Conservation (phyloP, 768 basidiomycete species). For the Tricholoma terreum region DNA sequence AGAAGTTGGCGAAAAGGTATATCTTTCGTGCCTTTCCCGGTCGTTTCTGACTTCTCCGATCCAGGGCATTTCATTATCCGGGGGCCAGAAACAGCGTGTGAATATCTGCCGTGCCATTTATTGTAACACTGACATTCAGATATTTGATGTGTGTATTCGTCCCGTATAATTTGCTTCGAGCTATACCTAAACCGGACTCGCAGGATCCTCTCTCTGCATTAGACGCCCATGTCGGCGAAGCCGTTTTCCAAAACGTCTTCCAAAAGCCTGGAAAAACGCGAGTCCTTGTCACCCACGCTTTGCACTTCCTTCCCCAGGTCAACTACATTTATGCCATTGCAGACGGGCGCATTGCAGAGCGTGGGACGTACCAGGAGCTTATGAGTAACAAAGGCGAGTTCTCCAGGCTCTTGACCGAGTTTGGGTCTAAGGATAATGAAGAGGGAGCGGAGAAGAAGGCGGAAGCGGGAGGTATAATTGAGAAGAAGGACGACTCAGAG, state of each 20-base stretch:
- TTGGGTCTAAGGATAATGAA: slow-evolving; percentile 59
- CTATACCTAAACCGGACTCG: slow-evolving; percentile 34
- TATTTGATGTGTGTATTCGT: slow-evolving; percentile 58
- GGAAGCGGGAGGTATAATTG: slow-evolving; percentile 30
- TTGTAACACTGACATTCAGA: slow-evolving; percentile 80
- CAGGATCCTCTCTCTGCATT: slow-evolving; percentile 82
- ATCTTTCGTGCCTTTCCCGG: slow-evolving; percentile 47
- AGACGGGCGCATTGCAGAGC: slow-evolving; percentile 53
- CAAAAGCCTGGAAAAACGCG: slow-evolving; percentile 54
- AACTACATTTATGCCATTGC: slow-evolving; percentile 68
- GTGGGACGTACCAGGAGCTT: slow-evolving; percentile 59
- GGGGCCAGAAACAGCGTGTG: slow-evolving; percentile 75
- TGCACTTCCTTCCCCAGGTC: slow-evolving; percentile 53
- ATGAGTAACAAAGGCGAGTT: slow-evolving; percentile 42
- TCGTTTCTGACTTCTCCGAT: not conserved
- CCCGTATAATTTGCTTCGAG: not conserved
- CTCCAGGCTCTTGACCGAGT: slow-evolving; percentile 52
- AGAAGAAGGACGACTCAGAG: slow-evolving; percentile 29
- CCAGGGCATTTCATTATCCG: slow-evolving; percentile 82
- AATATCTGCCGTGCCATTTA: slow-evolving; percentile 89
- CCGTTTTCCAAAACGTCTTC: slow-evolving; percentile 54
- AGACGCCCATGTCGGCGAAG: slow-evolving; percentile 72
- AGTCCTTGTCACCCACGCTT: slow-evolving; percentile 58
- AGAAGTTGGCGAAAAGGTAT: slow-evolving; percentile 76
- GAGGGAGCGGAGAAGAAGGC: slow-evolving; percentile 43